These are phyloP conservation scores for Malus hybrid DNA, from an alignment of 331 rosid species.

Conservation along the genomic window DNA sequence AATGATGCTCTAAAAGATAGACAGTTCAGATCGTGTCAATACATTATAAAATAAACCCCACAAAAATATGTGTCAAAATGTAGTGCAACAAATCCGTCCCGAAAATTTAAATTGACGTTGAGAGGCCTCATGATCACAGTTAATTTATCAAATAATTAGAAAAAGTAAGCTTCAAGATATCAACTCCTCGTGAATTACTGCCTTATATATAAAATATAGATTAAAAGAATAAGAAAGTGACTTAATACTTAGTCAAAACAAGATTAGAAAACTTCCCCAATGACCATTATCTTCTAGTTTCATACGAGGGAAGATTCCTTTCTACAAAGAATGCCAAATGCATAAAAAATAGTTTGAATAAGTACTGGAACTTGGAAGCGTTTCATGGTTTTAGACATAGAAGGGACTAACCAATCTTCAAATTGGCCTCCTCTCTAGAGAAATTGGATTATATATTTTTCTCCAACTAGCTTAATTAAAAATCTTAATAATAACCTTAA, in stretches of 20 bases:
- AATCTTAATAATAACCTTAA: slow-evolving; percentile 7
- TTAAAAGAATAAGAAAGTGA: no score
- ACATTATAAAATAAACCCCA: background rate
- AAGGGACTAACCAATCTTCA: slow-evolving; percentile 17
- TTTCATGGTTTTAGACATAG: slow-evolving; percentile 11
- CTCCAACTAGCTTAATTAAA: slow-evolving; percentile 2
- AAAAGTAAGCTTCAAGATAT: no score
- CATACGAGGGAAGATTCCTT: slow-evolving; percentile 40
- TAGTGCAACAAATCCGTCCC: no score
- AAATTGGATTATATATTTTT: slow-evolving; percentile 1
- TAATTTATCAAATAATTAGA: no score
- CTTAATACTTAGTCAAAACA: background rate
- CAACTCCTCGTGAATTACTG: no score
- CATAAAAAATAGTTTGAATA: background rate
- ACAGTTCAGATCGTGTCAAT: rapidly evolving
- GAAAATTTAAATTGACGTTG: no score
- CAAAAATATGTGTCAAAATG: background rate
- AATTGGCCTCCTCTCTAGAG: slow-evolving; percentile 21
- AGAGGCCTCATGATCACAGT: no score
- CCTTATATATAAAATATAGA: no score
- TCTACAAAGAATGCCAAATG: slow-evolving; percentile 40
- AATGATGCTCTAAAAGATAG: no score
- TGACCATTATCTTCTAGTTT: slow-evolving; percentile 16
- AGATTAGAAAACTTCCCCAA: background rate
- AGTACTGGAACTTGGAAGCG: background rate